Base-by-base conservation (phyloP, 23 red algal genomes). In the Gracilaria domingensis region DNA sequence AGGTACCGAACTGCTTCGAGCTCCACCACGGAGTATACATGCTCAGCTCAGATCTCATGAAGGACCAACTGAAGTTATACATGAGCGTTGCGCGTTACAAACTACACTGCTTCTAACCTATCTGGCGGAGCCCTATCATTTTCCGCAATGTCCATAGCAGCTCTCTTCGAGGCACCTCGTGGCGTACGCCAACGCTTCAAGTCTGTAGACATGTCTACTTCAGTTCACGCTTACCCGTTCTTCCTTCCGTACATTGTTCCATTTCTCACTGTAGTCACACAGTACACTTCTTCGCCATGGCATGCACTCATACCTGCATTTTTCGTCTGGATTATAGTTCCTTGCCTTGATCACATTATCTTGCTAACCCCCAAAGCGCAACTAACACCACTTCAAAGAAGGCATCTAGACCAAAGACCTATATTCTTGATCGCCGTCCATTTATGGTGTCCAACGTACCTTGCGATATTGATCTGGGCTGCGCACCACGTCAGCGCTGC, bases 361-460 rank as follows among this genome's bases (percentile, higher is more conserved):
- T 32, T 13, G 34, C 29, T 74, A n/a, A 60, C 66, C 32, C 57
- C 80, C 13, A 11, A 16, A 11, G 42, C 78, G 62, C 12, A 24
- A 23, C 88, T 83, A 21, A 79, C 66, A 5, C 80, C 80, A 11
- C 17, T 40, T 14, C 65, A 87, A 1, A 0, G 53, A 40, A 36
- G 24, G 57, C 37, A 47, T 13, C 45, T 85, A 8, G 69, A 84
- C 18, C 47, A 37, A 4, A 23, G 35, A 34, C 66, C 79, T 0
- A 16, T 35, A 47, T 97, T 90, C 57, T 18, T 83, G 17, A 5
- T 93, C 4, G 81, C 88, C 0, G 61, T 97, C 11, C 88, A 90
- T 8, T n/a, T 89, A 32, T 97, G 95, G 95, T 82, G 70, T 30
- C 85, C 85, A 12, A 80, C 80, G 13, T 89, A 97, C 30, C 30